These are phyloP conservation scores for Ormosia emarginata DNA, from an alignment of 306 rosid genomes.

Conservation along the genomic window DNA sequence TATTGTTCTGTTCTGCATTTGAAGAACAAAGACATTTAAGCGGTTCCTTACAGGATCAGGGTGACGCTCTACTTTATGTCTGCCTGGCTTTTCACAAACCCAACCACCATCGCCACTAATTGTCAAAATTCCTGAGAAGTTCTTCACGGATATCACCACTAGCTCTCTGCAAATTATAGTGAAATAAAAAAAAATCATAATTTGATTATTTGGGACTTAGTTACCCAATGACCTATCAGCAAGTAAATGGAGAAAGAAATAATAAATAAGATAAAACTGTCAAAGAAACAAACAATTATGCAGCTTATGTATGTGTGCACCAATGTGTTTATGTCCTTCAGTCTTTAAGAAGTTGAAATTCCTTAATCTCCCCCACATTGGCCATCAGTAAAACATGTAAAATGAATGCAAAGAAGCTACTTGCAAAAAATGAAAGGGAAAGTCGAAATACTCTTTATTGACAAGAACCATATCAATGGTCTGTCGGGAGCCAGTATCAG, in stretches of 20 bases:
- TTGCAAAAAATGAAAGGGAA: background rate
- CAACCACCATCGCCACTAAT: slow-evolving; percentile 62
- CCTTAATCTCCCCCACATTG: background rate
- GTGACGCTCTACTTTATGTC: slow-evolving; percentile 48
- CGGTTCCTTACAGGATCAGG: slow-evolving; percentile 70
- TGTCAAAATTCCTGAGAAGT: slow-evolving; percentile 61
- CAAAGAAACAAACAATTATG: background rate
- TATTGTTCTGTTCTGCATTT: background rate
- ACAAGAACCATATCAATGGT: slow-evolving; percentile 68
- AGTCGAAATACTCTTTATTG: slow-evolving; percentile 47
- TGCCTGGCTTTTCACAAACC: slow-evolving; percentile 50
- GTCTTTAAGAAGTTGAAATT: background rate
- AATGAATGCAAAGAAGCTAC: background rate
- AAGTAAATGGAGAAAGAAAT: background rate
- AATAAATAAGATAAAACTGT: background rate
- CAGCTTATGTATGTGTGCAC: background rate
- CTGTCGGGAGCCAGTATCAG: slow-evolving; percentile 71
- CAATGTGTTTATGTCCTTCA: background rate
- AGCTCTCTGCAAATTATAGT: slow-evolving; percentile 49
- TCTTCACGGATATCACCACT: slow-evolving; percentile 68
- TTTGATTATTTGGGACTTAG: background rate
- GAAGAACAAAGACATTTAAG: background rate
- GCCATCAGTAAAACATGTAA: background rate
- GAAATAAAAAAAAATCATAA: background rate
- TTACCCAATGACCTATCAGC: background rate